These are phyloP conservation scores for Monosporascus sp. DNA, from an alignment of 2,329 filamentous ascomycete genomes.

Conservation along the genomic window DNA sequence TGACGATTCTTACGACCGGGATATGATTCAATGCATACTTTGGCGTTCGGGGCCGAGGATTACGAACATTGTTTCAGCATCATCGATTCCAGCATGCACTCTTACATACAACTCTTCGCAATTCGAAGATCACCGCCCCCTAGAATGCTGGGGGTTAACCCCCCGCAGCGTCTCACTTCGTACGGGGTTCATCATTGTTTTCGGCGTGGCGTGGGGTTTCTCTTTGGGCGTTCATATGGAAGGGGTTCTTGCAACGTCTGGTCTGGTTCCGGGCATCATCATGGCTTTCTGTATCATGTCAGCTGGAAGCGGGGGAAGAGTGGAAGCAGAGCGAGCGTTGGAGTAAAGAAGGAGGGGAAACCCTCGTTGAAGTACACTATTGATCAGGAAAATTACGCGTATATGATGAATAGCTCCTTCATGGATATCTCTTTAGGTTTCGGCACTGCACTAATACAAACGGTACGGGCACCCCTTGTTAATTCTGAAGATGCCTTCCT, in stretches of 20 bases:
- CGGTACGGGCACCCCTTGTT: no score
- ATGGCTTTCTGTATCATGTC: neutral
- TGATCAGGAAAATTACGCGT: conserved; percentile 15
- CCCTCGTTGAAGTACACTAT: conserved; percentile 9
- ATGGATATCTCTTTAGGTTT: neutral
- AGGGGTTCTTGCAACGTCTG: no score
- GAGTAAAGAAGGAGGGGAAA: conserved; percentile 9
- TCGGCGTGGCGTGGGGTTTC: no score
- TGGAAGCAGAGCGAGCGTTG: conserved; percentile 4
- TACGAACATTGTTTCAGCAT: no score
- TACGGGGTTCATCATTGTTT: no score
- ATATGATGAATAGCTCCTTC: conserved; percentile 18
- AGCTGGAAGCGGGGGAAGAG: conserved; percentile 7
- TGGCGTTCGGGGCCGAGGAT: conserved; percentile 32
- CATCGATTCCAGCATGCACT: conserved; percentile 2
- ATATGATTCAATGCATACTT: conserved; percentile 38
- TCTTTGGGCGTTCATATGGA: no score
- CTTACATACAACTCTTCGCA: no score
- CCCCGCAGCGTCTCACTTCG: no score
- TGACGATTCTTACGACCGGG: conserved; percentile 39
- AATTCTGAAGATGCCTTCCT: no score
- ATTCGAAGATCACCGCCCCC: no score
- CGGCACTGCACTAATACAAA: conserved; percentile 1
- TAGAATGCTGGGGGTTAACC: no score
- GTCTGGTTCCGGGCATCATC: no score